Percentiles rank a stretch among this genome's conserved stretches.
phyloP scores from a whole-genome alignment of 805 yeast genomes.

The Lipomyces mesembrius region DNA sequence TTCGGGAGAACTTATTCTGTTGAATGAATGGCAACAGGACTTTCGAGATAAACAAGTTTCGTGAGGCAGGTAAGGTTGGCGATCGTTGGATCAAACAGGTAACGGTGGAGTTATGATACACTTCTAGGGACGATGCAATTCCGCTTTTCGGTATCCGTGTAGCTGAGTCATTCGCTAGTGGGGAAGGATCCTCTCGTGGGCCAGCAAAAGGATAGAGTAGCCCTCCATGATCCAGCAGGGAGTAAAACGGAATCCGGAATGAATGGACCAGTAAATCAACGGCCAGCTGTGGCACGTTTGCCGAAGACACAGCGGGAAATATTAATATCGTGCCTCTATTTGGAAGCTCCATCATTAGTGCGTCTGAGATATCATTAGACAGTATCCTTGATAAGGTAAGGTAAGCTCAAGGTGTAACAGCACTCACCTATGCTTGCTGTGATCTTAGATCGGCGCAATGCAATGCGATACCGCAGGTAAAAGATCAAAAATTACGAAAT shows the following conservation, averaged over 20 bases:
- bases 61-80: slow-evolving; percentile 74
- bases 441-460: background rate
- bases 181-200: slow-evolving; percentile 58
- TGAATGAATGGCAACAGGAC: slow-evolving; percentile 57
- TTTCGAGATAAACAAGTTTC: slow-evolving; percentile 56
- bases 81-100: slow-evolving; percentile 80
- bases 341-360: slow-evolving; percentile 13
- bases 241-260: slow-evolving; percentile 57
- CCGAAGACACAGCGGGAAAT: slow-evolving; percentile 81
- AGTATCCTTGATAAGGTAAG: background rate
- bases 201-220: slow-evolving; percentile 82
- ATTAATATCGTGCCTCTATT: slow-evolving; percentile 46
- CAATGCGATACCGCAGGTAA: background rate
- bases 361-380: background rate
- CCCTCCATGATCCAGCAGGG: slow-evolving; percentile 58
- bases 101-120: slow-evolving; percentile 54
- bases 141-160: slow-evolving; percentile 41
- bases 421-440: background rate
- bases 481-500: background rate
- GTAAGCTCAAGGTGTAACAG: background rate
- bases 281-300: slow-evolving; percentile 86
- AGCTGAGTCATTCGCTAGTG: slow-evolving; percentile 32
- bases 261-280: slow-evolving; percentile 73
- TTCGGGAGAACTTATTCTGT: slow-evolving; percentile 49
- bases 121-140: slow-evolving; percentile 67